Base-by-base conservation (phyloP, 768 basidiomycete genomes). In the Cystobasidium tubakii region DNA sequence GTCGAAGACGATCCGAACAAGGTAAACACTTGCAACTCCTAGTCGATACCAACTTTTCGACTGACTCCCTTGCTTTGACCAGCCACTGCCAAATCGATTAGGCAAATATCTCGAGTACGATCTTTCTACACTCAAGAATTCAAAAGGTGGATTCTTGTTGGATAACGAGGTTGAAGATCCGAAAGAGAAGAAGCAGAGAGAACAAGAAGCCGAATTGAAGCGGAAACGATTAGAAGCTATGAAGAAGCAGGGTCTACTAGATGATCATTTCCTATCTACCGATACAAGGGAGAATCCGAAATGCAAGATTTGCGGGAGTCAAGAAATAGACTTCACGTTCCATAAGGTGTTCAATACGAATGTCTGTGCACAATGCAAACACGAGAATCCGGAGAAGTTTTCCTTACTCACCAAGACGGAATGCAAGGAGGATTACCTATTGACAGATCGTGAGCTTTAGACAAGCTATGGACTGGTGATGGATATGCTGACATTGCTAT, bases 351-450 rank as follows among this genome's bases (percentile, higher is more conserved):
- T 98, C 79, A 85, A 87, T 27, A 89, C 89, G 80, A 81, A 87
- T 19, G 90, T 98, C 0, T 99, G 96, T 83, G 89, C 89, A 78
- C 86, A 85, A 74, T 97, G 94, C 82, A 92, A 94, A 83, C 88
- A 93, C 78, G 87, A 89, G 74, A 85, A 87, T 70, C 91, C 93
- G 7, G 94, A 97, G 78, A 91, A 89, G 81, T 99, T 96, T 80
- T 91, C 92, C 80, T 84, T 99, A 7, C 82, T 99, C 72, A 99
- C 96, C 6, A 99, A 99, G 83, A 97, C 96, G 0, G 96, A 99
- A 82, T 98, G 95, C 82, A 96, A 94, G 82, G 90, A 92, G 89
- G 95, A 98, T 82, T 98, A 97, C 81, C 86, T 98, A 23, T 82
- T 97, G 66, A 98, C 94, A 27, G 94, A 98, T 80, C 85, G 91